phyloP scores from a whole-genome alignment of 176 grass and related monocot species.

The Carex cristatella region DNA sequence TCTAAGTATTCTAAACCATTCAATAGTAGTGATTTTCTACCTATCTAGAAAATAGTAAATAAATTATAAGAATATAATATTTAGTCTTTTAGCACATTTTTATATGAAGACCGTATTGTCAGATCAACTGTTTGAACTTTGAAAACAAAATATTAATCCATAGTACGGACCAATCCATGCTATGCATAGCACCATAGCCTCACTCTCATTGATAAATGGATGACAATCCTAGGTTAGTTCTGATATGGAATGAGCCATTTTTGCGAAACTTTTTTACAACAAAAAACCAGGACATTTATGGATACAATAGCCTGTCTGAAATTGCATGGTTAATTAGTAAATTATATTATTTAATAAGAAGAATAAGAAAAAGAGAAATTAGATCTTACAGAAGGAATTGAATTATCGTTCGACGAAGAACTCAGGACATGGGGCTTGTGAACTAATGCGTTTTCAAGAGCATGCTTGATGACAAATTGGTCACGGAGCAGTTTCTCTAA shows the following conservation, averaged over 20 bases:
- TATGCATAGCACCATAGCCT: no score
- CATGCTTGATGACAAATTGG: slow-evolving; percentile 57
- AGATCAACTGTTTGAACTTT: no score
- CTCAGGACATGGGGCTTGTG: slow-evolving; percentile 34
- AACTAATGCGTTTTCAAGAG: slow-evolving; percentile 70
- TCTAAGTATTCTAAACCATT: no score
- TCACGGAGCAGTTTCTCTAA: slow-evolving; percentile 75
- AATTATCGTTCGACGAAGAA: slow-evolving; percentile 33
- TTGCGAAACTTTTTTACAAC: background rate
- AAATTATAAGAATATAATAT: no score
- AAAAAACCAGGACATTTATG: background rate
- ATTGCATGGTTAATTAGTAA: background rate
- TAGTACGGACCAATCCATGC: no score
- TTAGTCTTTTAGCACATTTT: no score
- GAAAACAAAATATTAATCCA: no score
- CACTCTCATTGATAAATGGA: background rate
- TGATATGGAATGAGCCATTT: background rate
- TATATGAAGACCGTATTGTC: no score
- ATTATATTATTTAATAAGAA: background rate
- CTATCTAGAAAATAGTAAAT: no score
- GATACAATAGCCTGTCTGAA: background rate
- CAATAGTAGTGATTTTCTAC: no score
- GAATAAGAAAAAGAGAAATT: background rate
- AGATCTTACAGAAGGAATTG: slow-evolving; percentile 57
- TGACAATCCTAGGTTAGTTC: background rate